Percentiles rank a stretch among this genome's conserved stretches.
These are phyloP conservation scores for Mrakiaceae sp. DNA, from an alignment of 1,284 basidiomycete genomes.

Conservation along the genomic window DNA sequence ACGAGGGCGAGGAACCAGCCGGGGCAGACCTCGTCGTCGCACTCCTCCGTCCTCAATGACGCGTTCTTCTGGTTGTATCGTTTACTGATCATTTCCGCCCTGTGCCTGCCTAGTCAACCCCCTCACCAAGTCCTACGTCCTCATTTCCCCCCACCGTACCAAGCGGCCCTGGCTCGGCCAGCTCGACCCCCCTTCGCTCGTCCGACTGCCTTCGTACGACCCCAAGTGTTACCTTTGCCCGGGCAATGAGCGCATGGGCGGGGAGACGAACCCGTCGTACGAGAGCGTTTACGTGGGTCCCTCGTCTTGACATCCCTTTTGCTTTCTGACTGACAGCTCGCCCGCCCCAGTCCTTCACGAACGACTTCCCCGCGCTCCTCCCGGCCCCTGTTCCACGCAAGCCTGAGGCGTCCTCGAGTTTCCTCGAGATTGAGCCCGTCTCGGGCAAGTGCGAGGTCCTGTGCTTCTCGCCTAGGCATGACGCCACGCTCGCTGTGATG, in stretches of 20 bases:
- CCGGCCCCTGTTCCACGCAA: constrained; percentile 45
- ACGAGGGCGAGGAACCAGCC: too few relatives aligned
- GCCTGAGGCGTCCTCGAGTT: constrained; percentile 44
- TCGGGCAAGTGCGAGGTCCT: constrained; percentile 81
- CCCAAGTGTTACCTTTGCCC: constrained; percentile 82
- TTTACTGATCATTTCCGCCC: constrained; percentile 9
- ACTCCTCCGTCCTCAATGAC: background rate
- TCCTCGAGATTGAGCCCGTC: constrained; percentile 60
- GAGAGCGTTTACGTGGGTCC: constrained; percentile 46
- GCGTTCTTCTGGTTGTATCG: background rate
- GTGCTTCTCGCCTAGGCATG: constrained; percentile 80
- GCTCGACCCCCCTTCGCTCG: constrained; percentile 51
- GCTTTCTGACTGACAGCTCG: background rate
- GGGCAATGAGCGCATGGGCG: constrained; percentile 68
- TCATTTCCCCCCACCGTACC: constrained; percentile 72
- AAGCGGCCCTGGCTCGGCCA: constrained; percentile 79
- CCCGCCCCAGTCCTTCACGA: constrained; percentile 47
- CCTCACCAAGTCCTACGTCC: constrained; percentile 45
- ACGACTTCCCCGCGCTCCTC: constrained; percentile 76
- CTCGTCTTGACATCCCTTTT: background rate
- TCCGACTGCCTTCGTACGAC: constrained; percentile 57
- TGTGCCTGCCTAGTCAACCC: constrained; percentile 31
- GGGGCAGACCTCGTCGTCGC: background rate
- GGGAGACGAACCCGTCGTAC: constrained; percentile 59
- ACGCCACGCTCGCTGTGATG: constrained; percentile 76